phyloP scores from a whole-genome alignment of 768 basidiomycete genomes.

The Sporobolomyces phaffii region DNA sequence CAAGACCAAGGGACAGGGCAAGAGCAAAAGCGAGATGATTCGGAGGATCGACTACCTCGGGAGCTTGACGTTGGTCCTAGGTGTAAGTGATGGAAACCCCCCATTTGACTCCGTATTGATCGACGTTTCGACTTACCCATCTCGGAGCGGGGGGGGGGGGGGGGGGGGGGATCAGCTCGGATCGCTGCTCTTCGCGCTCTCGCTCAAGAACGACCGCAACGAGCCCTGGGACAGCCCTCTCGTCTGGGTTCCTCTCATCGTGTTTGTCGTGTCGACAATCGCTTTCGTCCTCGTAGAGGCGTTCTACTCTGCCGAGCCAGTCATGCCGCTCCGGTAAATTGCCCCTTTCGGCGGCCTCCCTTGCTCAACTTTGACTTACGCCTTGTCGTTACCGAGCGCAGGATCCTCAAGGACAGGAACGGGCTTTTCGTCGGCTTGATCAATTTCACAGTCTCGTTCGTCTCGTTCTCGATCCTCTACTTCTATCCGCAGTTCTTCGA shows the following conservation, averaged over 20 bases:
- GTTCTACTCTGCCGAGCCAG: slow-evolving; percentile 69
- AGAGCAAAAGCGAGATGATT: slow-evolving; percentile 34
- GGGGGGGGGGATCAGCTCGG: too few relatives aligned
- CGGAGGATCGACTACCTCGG: slow-evolving; percentile 76
- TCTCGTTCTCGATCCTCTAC: slow-evolving; percentile 36
- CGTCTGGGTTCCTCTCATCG: slow-evolving; percentile 59
- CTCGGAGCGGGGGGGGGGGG: too few relatives aligned
- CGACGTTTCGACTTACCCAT: too few relatives aligned
- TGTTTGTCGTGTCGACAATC: slow-evolving; percentile 55
- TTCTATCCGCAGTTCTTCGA: slow-evolving; percentile 35
- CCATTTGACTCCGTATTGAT: background rate
- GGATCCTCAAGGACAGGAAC: slow-evolving; percentile 57
- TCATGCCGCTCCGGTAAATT: slow-evolving; percentile 79
- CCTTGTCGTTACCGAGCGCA: background rate
- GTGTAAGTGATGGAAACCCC: slow-evolving; percentile 7
- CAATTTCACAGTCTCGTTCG: slow-evolving; percentile 55
- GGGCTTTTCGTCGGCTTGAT: slow-evolving; percentile 72
- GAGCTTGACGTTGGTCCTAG: slow-evolving; percentile 67
- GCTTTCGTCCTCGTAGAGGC: slow-evolving; percentile 75
- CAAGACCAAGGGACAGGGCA: slow-evolving; percentile 53
- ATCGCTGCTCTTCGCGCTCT: slow-evolving; percentile 45
- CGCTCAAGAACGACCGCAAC: slow-evolving; percentile 45
- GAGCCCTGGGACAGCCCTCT: slow-evolving; percentile 61
- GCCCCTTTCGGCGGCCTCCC: too few relatives aligned
- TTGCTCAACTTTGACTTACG: too few relatives aligned